phyloP scores from a whole-genome alignment of 2,329 filamentous ascomycete species.

The Zarea fungicola region DNA sequence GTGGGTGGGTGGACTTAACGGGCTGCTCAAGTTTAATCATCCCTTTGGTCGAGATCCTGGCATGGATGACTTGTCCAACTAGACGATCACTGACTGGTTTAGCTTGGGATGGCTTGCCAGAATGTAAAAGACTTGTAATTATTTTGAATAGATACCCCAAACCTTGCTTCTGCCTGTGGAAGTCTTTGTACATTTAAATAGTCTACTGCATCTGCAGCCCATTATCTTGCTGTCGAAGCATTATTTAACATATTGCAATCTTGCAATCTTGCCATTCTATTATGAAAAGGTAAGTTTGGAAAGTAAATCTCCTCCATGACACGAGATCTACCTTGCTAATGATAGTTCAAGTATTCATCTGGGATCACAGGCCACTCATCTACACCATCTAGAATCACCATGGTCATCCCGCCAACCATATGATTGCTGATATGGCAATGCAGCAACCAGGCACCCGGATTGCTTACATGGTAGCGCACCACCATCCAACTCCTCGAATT shows the following conservation, averaged over 20 bases:
- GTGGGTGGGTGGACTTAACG: conserved; percentile 94
- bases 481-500: conserved; percentile 37
- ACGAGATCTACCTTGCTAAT: too few species aligned
- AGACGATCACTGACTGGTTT: conserved; percentile 14
- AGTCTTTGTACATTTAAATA: too few species aligned
- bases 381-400: conserved; percentile 45
- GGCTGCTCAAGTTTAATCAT: conserved; percentile 93
- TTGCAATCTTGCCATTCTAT: too few species aligned
- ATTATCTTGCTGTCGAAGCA: too few species aligned
- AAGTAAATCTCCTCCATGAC: too few species aligned
- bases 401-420: conserved; percentile 48
- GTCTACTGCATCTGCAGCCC: too few species aligned
- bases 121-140: neutral
- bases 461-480: conserved; percentile 47
- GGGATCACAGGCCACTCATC: conserved; percentile 40
- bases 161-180: too few species aligned
- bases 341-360: conserved; percentile 26
- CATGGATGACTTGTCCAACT: conserved; percentile 26
- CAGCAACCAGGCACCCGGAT: conserved; percentile 45
- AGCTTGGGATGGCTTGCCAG: neutral
- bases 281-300: too few species aligned
- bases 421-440: conserved; percentile 49
- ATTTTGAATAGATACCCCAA: conserved; percentile 9
- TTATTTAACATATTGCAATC: too few species aligned
- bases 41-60: conserved; percentile 64